Evolutionary conservation across 306 rosid genomes (phyloP).

Genomic region (Castanospermum australe): DNA sequence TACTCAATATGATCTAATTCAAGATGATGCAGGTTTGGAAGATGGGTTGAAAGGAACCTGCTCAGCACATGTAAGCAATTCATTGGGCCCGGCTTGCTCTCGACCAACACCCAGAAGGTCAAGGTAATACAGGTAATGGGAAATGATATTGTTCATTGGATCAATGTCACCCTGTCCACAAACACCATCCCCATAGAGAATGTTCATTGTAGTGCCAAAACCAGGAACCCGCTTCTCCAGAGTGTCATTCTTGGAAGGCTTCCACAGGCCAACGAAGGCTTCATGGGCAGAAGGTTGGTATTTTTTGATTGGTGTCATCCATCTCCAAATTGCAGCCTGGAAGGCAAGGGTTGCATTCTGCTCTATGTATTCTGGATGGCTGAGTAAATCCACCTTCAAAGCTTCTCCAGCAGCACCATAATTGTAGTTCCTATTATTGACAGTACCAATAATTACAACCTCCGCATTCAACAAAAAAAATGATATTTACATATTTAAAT

Average conservation of each 20-base stretch:
- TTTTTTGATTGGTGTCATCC: constrained; percentile 82
- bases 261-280: constrained; percentile 84
- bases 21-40: constrained; percentile 54
- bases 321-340: constrained; percentile 89
- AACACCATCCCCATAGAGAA: constrained; percentile 73
- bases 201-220: constrained; percentile 89
- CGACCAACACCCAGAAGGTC: constrained; percentile 78
- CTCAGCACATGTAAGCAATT: constrained; percentile 68
- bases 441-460: constrained; percentile 14
- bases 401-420: constrained; percentile 80
- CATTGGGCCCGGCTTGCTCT: constrained; percentile 73
- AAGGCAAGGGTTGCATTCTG: constrained; percentile 94
- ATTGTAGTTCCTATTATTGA: constrained; percentile 74
- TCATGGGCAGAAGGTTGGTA: constrained; percentile 88
- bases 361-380: constrained; percentile 90
- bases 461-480: constrained; percentile 10
- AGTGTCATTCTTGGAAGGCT: constrained; percentile 92
- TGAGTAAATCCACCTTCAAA: constrained; percentile 67
- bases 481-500: background rate
- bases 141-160: constrained; percentile 69
- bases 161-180: constrained; percentile 87
- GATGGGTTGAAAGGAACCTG: constrained; percentile 78
- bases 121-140: constrained; percentile 79
- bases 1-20: constrained; percentile 30
- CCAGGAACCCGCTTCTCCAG: constrained; percentile 71